A percentile compares a stretch with the other conserved stretches of the same genome.
These are phyloP conservation scores for Calonectria pseudoturangicola DNA, from an alignment of 2,329 filamentous ascomycete species.

Conservation along the genomic window DNA sequence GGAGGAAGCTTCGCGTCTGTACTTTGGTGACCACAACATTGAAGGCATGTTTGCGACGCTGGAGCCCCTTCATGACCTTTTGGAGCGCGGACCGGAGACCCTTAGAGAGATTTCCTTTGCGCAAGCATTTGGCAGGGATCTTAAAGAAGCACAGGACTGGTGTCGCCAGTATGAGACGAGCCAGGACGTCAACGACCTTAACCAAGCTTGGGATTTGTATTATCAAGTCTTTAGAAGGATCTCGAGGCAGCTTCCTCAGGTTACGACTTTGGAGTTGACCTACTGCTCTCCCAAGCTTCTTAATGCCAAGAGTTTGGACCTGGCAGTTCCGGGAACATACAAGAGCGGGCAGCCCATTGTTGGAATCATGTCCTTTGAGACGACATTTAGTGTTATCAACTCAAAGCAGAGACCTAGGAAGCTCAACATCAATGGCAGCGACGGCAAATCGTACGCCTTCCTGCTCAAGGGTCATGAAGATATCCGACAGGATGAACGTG, in stretches of 20 bases:
- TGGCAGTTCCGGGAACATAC: constrained; percentile 98
- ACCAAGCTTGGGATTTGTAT: constrained; percentile 99
- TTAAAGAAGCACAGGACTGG: constrained; percentile 96
- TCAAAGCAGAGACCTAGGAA: constrained; percentile 97
- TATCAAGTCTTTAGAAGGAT: constrained; percentile 99
- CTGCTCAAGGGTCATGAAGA: constrained; percentile 99
- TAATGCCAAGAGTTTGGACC: constrained; percentile 87
- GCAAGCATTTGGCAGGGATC: constrained; percentile 95
- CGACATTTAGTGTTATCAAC: constrained; percentile 92
- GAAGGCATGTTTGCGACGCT: constrained; percentile 97
- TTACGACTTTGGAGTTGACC: constrained; percentile 93
- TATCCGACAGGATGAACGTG: constrained; percentile 98
- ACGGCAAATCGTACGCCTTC: constrained; percentile 91
- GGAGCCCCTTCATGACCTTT: constrained; percentile 91
- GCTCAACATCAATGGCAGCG: constrained; percentile 90
- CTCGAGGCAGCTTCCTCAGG: constrained; percentile 91
- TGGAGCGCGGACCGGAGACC: constrained; percentile 94
- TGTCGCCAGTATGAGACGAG: constrained; percentile 93
- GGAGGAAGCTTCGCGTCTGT: constrained; percentile 95
- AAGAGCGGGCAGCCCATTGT: constrained; percentile 86
- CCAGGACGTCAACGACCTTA: constrained; percentile 94
- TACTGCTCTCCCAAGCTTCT: constrained; percentile 98
- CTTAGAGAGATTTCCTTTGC: constrained; percentile 97
- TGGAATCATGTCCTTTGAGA: constrained; percentile 91
- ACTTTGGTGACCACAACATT: constrained; percentile 98